phyloP scores from a whole-genome alignment of 2,329 filamentous ascomycete species.

The Parasarocladium wereldwijsianum region DNA sequence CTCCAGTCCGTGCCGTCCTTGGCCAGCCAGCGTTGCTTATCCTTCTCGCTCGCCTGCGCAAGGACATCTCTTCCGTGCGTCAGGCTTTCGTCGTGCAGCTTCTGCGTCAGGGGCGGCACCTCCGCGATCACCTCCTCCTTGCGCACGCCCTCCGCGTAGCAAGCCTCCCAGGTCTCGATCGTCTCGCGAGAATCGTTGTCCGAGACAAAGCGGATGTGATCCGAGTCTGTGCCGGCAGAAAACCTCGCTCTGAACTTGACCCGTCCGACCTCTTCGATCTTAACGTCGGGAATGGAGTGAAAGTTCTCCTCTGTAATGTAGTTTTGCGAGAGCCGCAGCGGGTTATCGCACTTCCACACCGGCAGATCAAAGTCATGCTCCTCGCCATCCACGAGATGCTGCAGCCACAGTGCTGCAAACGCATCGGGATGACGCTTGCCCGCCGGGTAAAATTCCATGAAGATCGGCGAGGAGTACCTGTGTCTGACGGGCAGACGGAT shows the following conservation, averaged over 20 bases:
- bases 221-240: slow-evolving; percentile 78
- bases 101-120: slow-evolving; percentile 55
- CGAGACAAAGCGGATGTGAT: slow-evolving; percentile 68
- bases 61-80: slow-evolving; percentile 70
- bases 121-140: slow-evolving; percentile 55
- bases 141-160: slow-evolving; percentile 74
- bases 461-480: slow-evolving; percentile 77
- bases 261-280: slow-evolving; percentile 67
- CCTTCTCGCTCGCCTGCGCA: slow-evolving; percentile 53
- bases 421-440: slow-evolving; percentile 57
- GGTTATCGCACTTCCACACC: slow-evolving; percentile 71
- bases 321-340: slow-evolving; percentile 70
- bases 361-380: slow-evolving; percentile 70
- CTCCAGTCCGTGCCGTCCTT: slow-evolving; percentile 77
- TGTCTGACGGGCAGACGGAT: slow-evolving; percentile 76
- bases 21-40: slow-evolving; percentile 63
- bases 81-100: slow-evolving; percentile 69
- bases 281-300: slow-evolving; percentile 53
- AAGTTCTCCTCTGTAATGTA: slow-evolving; percentile 76
- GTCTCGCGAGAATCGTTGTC: slow-evolving; percentile 87
- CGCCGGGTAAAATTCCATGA: slow-evolving; percentile 67
- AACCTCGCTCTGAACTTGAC: slow-evolving; percentile 70
- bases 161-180: slow-evolving; percentile 89
- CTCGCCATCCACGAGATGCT: slow-evolving; percentile 70
- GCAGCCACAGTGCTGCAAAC: slow-evolving; percentile 74